phyloP scores from a whole-genome alignment of 805 yeast species.

The Lachancea meyersii region DNA sequence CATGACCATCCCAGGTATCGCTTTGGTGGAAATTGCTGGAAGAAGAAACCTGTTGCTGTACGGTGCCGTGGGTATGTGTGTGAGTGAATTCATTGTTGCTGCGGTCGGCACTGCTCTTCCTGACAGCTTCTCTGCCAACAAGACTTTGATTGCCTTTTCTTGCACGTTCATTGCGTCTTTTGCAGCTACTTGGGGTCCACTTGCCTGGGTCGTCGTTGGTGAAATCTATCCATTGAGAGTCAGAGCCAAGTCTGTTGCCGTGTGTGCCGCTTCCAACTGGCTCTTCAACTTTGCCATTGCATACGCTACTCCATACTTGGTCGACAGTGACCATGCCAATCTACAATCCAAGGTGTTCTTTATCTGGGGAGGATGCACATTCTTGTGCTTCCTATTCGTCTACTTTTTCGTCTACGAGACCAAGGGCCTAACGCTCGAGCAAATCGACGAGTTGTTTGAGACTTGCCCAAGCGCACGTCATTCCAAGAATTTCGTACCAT shows the following conservation, averaged over 20 bases:
- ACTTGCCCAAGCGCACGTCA: conserved; percentile 14
- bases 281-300: conserved; percentile 64
- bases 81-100: conserved; percentile 47
- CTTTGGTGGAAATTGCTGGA: conserved; percentile 50
- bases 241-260: conserved; percentile 50
- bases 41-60: conserved; percentile 43
- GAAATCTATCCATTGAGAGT: conserved; percentile 71
- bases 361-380: conserved; percentile 57
- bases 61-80: conserved; percentile 47
- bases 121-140: conserved; percentile 31
- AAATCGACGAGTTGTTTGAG: conserved; percentile 49
- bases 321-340: conserved; percentile 40
- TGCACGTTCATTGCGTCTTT: conserved; percentile 68
- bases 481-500: conserved; percentile 15
- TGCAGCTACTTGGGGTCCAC: conserved; percentile 75
- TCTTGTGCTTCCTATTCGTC: conserved; percentile 55
- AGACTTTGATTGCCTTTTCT: conserved; percentile 37
- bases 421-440: conserved; percentile 74
- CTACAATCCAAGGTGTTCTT: conserved; percentile 63
- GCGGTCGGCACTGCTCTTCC: conserved; percentile 51
- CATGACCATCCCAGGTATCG: conserved; percentile 49
- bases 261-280: conserved; percentile 61
- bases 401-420: conserved; percentile 72
- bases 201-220: conserved; percentile 58
- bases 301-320: conserved; percentile 67